Evolutionary conservation across 768 basidiomycete genomes (phyloP), one percentile per base, ranked within the genome.

Genomic region (Hericium alpestre): DNA sequence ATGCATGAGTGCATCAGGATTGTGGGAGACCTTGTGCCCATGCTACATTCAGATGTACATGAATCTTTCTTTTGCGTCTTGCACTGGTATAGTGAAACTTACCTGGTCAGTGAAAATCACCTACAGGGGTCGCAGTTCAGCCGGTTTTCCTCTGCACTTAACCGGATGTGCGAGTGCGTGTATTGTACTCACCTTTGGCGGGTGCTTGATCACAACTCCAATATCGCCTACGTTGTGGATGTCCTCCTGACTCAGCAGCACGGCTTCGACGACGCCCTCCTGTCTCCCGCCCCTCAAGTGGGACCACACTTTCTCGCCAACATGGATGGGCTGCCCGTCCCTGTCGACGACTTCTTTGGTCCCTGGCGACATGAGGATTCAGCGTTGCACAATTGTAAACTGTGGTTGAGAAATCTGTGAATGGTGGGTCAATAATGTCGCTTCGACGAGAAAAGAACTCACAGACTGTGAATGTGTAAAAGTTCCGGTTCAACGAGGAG

Each of bases 21-120:
- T 54, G 20, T 54, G 54, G 2, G 54, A 54, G n/a, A 54, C 40
- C 38, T 54, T 54, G 25, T 54, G 54, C 20, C 54, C 54, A 27
- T 54, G 39, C 54, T 54, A 27, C 20, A 39, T 2, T 12, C 12
- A 10, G 10, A 13, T 25, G 16, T 40, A 53, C 38, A 12, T 18
- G 16, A 8, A 18, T 18, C 38, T 22, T 22, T 27, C 49, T 16
- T 37, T 10, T 15, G 8, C 16, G 16, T 23, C 9, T 39, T n/a
- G 6, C 16, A 3, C 18, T 11, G 18, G 18, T 18, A 39, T 10
- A 11, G 15, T 9, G 18, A 10, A 25, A 47, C 53, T 22, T n/a
- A 41, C 54, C 27, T 47, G 54, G 41, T 54, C 41, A 13, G 54
- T 54, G 43, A 43, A 54, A 7, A 54, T 20, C n/a, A 54, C 54